Conservation (phyloP, 1,284 basidiomycete genomes). For the Afroboletus lepidellus region DNA sequence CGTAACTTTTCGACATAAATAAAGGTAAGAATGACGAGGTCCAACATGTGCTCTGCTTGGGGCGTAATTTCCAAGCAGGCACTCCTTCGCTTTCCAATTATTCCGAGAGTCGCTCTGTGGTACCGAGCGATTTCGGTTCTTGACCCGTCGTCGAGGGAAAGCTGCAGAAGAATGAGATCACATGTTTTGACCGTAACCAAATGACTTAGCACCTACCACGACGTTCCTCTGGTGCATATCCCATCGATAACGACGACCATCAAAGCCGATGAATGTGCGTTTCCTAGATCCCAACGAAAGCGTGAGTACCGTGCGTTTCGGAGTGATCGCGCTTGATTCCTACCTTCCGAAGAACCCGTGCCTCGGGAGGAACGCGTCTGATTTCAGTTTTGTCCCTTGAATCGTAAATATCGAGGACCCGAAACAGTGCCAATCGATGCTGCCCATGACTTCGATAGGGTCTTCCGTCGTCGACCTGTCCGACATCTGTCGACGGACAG, state of each 20-base stretch:
- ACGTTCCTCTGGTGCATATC: slow-evolving; percentile 19
- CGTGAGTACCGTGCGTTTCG: neutral
- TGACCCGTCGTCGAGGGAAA: slow-evolving; percentile 22
- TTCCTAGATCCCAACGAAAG: slow-evolving; percentile 15
- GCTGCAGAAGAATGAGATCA: slow-evolving; percentile 13
- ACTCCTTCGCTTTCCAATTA: slow-evolving; percentile 23
- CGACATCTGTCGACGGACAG: slow-evolving; percentile 13
- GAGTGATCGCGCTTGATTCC: neutral
- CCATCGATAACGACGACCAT: slow-evolving; percentile 28
- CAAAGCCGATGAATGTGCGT: slow-evolving; percentile 28
- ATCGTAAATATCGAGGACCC: slow-evolving; percentile 23
- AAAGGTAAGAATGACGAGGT: slow-evolving; percentile 41
- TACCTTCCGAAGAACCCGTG: slow-evolving; percentile 23
- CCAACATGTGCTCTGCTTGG: slow-evolving; percentile 36
- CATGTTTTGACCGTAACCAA: neutral
- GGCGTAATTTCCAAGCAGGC: slow-evolving; percentile 37
- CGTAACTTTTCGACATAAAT: slow-evolving; percentile 38
- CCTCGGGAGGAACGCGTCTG: slow-evolving; percentile 20
- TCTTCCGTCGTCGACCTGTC: neutral
- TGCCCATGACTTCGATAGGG: slow-evolving; percentile 15
- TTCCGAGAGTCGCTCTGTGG: slow-evolving; percentile 24
- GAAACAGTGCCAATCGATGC: slow-evolving; percentile 25
- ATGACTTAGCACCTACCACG: slow-evolving; percentile 12
- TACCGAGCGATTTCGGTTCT: slow-evolving; percentile 26
- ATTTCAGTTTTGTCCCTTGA: slow-evolving; percentile 14